Evolutionary conservation across 164 flowering plant species (phyloP).

Genomic region (Magnolia changhungtana): DNA sequence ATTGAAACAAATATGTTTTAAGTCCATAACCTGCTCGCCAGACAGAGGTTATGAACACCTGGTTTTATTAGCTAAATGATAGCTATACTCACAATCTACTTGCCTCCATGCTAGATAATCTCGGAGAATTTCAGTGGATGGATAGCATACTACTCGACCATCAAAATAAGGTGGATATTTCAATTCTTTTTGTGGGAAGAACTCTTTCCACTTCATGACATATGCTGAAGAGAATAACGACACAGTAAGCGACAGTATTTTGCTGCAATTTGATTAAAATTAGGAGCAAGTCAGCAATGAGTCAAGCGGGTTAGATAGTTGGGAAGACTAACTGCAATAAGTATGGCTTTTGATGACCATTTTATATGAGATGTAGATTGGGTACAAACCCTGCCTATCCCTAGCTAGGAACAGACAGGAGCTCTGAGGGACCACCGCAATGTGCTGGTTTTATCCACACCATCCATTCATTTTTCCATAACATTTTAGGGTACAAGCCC

Average conservation of each 20-base stretch:
- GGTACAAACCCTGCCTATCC: too few relatives aligned
- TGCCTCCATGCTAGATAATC: constrained; percentile 93
- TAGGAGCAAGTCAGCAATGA: constrained; percentile 4
- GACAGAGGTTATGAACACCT: neutral
- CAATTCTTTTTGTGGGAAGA: constrained; percentile 55
- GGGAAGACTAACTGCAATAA: neutral
- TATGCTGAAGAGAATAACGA: constrained; percentile 69
- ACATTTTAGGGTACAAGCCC: too few relatives aligned
- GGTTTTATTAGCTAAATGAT: neutral
- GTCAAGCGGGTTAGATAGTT: neutral
- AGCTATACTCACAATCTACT: constrained; percentile 69
- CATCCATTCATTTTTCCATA: too few relatives aligned
- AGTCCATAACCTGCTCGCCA: neutral
- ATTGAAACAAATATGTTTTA: neutral
- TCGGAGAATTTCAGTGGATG: constrained; percentile 49
- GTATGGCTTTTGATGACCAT: neutral
- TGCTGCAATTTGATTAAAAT: constrained; percentile 46
- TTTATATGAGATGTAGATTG: neutral
- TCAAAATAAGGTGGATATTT: constrained; percentile 71
- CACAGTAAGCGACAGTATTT: constrained; percentile 51
- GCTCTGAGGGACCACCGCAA: too few relatives aligned
- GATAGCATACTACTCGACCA: constrained; percentile 80
- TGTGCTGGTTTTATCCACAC: too few relatives aligned
- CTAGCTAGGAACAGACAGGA: too few relatives aligned
- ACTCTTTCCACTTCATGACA: constrained; percentile 60